phyloP scores from a whole-genome alignment of 2,329 filamentous ascomycete genomes.

The Pseudogymnoascus pannorum region DNA sequence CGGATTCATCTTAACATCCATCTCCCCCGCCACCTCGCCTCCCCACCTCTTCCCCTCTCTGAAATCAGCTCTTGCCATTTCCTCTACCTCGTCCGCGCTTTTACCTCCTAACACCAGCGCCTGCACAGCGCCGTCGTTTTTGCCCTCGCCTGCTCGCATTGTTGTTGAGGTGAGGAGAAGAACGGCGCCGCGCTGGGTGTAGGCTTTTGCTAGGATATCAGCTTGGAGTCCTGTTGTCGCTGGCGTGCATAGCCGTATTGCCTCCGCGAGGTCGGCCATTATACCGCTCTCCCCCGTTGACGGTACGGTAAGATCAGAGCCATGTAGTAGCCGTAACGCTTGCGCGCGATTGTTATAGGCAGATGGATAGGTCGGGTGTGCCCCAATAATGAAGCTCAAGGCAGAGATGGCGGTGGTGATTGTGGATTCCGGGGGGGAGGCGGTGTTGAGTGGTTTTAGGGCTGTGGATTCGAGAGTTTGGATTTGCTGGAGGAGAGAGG shows the following conservation, averaged over 20 bases:
- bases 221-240: slow-evolving; percentile 50
- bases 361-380: slow-evolving; percentile 60
- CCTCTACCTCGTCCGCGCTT: slow-evolving; percentile 51
- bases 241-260: slow-evolving; percentile 34
- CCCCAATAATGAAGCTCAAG: slow-evolving; percentile 48
- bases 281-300: slow-evolving; percentile 32
- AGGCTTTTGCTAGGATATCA: slow-evolving; percentile 59
- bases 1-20: slow-evolving; percentile 60
- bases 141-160: slow-evolving; percentile 19
- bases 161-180: slow-evolving; percentile 52
- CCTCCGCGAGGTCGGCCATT: slow-evolving; percentile 5
- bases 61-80: slow-evolving; percentile 55
- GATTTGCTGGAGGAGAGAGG: slow-evolving; percentile 47
- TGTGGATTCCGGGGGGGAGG: slow-evolving; percentile 34
- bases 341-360: slow-evolving; percentile 71
- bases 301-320: slow-evolving; percentile 48
- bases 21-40: slow-evolving; percentile 55
- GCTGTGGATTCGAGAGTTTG: slow-evolving; percentile 44
- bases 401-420: slow-evolving; percentile 39
- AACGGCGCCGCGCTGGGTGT: slow-evolving; percentile 63
- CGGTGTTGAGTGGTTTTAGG: slow-evolving; percentile 16
- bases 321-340: slow-evolving; percentile 53
- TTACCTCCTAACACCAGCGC: slow-evolving; percentile 28
- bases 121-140: not conserved
- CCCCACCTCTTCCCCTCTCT: slow-evolving; percentile 58